Base-by-base conservation (phyloP, 345 rosid species). In the Luvunga scandens region DNA sequence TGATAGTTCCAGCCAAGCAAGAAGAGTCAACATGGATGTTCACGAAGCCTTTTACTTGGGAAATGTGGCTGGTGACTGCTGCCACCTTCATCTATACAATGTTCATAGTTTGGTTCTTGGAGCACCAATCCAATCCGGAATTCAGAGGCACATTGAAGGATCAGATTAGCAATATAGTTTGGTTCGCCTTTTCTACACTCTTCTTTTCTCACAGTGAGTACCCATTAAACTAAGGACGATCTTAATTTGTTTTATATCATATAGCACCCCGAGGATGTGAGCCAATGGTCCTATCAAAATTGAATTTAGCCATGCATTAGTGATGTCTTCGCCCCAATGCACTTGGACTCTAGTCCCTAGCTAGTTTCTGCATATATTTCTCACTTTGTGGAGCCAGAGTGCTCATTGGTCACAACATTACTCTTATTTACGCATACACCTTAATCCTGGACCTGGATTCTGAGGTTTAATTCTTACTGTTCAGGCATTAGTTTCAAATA, bases 201-300 rank as follows among this genome's bases (percentile, higher is more conserved):
- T 86, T 84, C 82, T 83, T 85, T 48, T 86, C 87, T 60, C 91
- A 89, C 56, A 78, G 89, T 86, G 68, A 83, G 89, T 77, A 63
- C 13, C 13, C 42, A 3, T 31, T 16, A 65, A 59, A 22, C 13
- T n/a, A n/a, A n/a, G 22, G n/a, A n/a, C 8, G 34, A 5, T 19
- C 30, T 10, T 60, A 8, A 9, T 60, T 60, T 60, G 64, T n/a
- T 60, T 24, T n/a, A 9, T 45, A 45, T 12, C 50, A 45, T 13
- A 12, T 45, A 13, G 18, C 18, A 45, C 50, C 50, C 16, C 50
- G 13, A 45, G 12, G 18, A 45, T 13, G 50, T 13, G 18, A 5
- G 4, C 18, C 65, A 2, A 19, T 30, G 9, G 36, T 28, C 67
- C 67, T 28, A 28, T 14, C 67, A 30, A 63, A 63, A 12, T 45